Evolutionary conservation across 768 basidiomycete species (phyloP).

Genomic region (Suillus variegatus): DNA sequence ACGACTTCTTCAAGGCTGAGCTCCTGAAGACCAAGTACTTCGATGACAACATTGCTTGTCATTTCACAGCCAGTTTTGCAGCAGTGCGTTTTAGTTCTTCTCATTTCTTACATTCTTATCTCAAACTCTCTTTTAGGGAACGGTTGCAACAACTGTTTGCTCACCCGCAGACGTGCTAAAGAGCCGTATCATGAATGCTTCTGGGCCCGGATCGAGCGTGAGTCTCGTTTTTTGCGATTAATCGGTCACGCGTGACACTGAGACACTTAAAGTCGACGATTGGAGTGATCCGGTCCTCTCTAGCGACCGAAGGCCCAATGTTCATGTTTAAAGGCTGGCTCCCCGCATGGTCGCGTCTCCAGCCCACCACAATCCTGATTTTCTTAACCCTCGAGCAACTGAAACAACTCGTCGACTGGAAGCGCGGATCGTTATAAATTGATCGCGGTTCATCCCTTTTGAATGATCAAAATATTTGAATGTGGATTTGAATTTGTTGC

Average conservation of each 20-base stretch:
- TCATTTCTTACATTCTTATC: background rate
- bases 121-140: slow-evolving; percentile 51
- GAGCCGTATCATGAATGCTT: slow-evolving; percentile 89
- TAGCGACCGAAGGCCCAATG: slow-evolving; percentile 76
- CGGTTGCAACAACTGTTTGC: slow-evolving; percentile 87
- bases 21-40: slow-evolving; percentile 72
- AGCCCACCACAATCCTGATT: slow-evolving; percentile 87
- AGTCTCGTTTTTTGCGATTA: slow-evolving; percentile 26
- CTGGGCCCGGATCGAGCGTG: slow-evolving; percentile 76
- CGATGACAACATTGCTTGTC: slow-evolving; percentile 78
- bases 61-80: slow-evolving; percentile 85
- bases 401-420: slow-evolving; percentile 69
- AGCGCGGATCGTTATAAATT: slow-evolving; percentile 35
- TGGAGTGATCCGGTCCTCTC: slow-evolving; percentile 63
- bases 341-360: slow-evolving; percentile 82
- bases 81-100: slow-evolving; percentile 52
- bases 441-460: background rate
- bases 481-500: background rate
- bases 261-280: slow-evolving; percentile 57
- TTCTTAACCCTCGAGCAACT: slow-evolving; percentile 84
- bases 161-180: slow-evolving; percentile 89
- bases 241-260: background rate
- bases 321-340: slow-evolving; percentile 96
- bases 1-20: slow-evolving; percentile 91
- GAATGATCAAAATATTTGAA: background rate